These are phyloP conservation scores for Penicillium manginii DNA, from an alignment of 495 filamentous ascomycete species.

Conservation along the genomic window DNA sequence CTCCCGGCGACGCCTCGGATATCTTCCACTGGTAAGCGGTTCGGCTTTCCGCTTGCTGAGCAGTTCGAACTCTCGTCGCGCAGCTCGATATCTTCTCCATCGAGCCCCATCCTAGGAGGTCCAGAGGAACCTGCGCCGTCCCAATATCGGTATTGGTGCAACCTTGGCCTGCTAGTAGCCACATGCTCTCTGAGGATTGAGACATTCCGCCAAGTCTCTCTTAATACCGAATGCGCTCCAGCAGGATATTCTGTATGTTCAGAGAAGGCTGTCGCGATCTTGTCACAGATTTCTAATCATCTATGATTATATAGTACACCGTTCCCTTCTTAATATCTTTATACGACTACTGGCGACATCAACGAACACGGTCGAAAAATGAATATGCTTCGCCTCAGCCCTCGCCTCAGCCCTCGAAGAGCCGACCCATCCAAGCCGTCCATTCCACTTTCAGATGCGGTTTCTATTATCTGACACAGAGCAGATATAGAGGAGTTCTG, in stretches of 20 bases:
- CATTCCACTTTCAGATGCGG: slow-evolving; percentile 29
- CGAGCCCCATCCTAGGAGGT: slow-evolving; percentile 1
- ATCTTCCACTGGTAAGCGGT: slow-evolving; percentile 26
- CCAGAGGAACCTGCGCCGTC: neutral
- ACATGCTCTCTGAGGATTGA: slow-evolving; percentile 45
- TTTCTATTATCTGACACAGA: slow-evolving; percentile 32
- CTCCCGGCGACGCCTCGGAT: slow-evolving; percentile 20
- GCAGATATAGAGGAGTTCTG: slow-evolving; percentile 37
- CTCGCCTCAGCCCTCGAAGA: slow-evolving; percentile 24
- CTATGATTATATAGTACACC: slow-evolving; percentile 26
- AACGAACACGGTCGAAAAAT: slow-evolving; percentile 27
- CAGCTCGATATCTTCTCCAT: slow-evolving; percentile 5
- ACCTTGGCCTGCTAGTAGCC: slow-evolving; percentile 27
- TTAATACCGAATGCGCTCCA: slow-evolving; percentile 46
- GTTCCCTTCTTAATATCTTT: slow-evolving; percentile 48
- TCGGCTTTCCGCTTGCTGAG: slow-evolving; percentile 21
- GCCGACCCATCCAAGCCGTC: slow-evolving; percentile 19
- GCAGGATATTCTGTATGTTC: slow-evolving; percentile 44
- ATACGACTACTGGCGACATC: slow-evolving; percentile 48
- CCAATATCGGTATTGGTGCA: slow-evolving; percentile 27
- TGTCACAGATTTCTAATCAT: slow-evolving; percentile 12
- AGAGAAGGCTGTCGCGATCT: neutral
- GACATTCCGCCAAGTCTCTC: slow-evolving; percentile 39
- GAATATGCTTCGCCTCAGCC: slow-evolving; percentile 28
- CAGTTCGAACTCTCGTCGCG: slow-evolving; percentile 27